Base-by-base conservation (phyloP, 1,139 yeast species). In the Yarrowia galli region DNA sequence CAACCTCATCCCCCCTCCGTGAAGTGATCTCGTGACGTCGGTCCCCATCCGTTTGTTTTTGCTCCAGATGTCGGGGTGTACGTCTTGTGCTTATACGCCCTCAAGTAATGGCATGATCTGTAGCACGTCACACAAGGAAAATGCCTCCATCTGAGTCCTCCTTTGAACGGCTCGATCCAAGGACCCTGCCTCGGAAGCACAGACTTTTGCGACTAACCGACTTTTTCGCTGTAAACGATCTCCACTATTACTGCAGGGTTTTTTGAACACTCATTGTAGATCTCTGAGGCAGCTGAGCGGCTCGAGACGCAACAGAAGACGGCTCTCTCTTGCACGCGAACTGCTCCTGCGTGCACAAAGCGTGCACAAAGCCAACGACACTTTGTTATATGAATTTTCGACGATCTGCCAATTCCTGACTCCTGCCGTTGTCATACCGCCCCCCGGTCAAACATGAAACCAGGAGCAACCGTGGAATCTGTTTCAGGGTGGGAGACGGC, bases 141-240 rank as follows among this genome's bases (percentile, higher is more conserved):
- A n/a, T n/a, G n/a, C n/a, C n/a, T n/a, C n/a, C n/a, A n/a, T n/a
- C n/a, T n/a, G n/a, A n/a, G n/a, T n/a, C n/a, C n/a, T n/a, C n/a
- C n/a, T n/a, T n/a, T n/a, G 46, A 42, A 42, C 46, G 46, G 25
- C 46, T 42, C 38, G 54, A 18, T 28, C 54, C 16, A n/a, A 28
- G 58, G 58, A 53, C 58, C 58, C 58, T 53, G 58, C 43, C 58
- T 53, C 42, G 58, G 58, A 28, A 28, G 32, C 1, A 12, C 53
- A 22, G 9, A 15, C 36, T 8, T 12, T n/a, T n/a, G n/a, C n/a
- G n/a, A n/a, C n/a, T n/a, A n/a, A n/a, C n/a, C n/a, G n/a, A n/a
- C n/a, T n/a, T n/a, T n/a, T 16, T 25, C 7, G 15, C 51, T 9
- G 8, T 16, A 3, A 13, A 4, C 10, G 56, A 49, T 49, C 56